Conservation (phyloP, 2,329 filamentous ascomycete species). For the Tolypocladium ophioglossoides region DNA sequence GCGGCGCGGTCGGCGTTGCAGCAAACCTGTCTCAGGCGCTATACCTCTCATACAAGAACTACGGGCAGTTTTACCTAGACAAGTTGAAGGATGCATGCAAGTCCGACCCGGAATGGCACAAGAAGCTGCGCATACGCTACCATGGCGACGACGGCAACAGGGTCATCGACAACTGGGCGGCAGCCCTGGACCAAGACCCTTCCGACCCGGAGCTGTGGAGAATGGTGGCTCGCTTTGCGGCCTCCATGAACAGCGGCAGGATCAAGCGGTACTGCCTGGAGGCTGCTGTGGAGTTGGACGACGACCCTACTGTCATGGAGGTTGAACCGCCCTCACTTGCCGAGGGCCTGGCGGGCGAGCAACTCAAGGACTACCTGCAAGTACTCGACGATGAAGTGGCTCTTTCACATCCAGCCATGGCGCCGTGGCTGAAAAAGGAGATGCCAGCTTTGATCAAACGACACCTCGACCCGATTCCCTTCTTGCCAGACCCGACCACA, state of each 20-base stretch:
- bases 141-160: slow-evolving; percentile 24
- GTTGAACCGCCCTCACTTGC: slow-evolving; percentile 53
- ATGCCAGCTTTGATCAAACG: slow-evolving; percentile 41
- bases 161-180: slow-evolving; percentile 45
- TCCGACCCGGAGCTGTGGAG: slow-evolving; percentile 59
- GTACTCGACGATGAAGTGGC: slow-evolving; percentile 45
- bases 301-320: slow-evolving; percentile 52
- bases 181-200: slow-evolving; percentile 52
- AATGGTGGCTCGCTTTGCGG: slow-evolving; percentile 45
- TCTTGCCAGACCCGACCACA: slow-evolving; percentile 43
- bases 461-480: slow-evolving; percentile 51
- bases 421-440: slow-evolving; percentile 40
- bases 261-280: slow-evolving; percentile 54
- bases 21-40: slow-evolving; percentile 81
- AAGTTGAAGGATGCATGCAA: slow-evolving; percentile 21
- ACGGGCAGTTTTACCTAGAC: slow-evolving; percentile 86
- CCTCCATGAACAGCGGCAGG: slow-evolving; percentile 44
- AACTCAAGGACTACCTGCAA: slow-evolving; percentile 44
- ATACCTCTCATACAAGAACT: slow-evolving; percentile 91
- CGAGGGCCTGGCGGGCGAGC: slow-evolving; percentile 52
- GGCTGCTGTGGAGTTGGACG: slow-evolving; percentile 55
- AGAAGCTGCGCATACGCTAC: slow-evolving; percentile 15
- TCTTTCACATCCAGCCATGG: slow-evolving; percentile 50
- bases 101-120: slow-evolving; percentile 42
- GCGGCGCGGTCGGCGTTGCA: slow-evolving; percentile 60